Evolutionary conservation across 257 asterid genomes (phyloP), one percentile per base, ranked within the genome.

Genomic region (Scutellaria minor): DNA sequence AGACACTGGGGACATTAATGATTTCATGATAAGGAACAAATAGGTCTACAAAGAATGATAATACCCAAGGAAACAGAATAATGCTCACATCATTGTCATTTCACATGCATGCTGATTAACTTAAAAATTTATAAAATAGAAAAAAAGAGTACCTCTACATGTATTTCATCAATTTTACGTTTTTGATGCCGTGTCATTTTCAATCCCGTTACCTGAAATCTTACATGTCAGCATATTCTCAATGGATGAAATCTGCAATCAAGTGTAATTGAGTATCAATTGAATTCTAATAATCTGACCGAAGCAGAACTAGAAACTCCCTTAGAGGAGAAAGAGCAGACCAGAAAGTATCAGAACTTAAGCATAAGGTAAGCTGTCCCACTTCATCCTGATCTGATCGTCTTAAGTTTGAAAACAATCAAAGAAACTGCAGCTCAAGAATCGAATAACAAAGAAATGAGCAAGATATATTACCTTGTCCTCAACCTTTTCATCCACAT

Each of bases 101-200:
- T 50, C 57, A n/a, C 37, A 46, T 68, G 74, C 73, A 61, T 61
- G 39, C 54, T 24, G 40, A 24, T 44, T 55, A 12, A 22, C 27
- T 2, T 12, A 69, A 10, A 45, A 7, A 45, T 9, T 31, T 56
- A 10, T 57, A 62, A 46, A 68, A 54, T 50, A 10, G 18, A 24
- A 47, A 56, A 45, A 60, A 72, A 48, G 39, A 53, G 53, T 82
- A 94, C 97, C 99, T 94, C 99, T 18, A 91, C 91, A 75, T 94
- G 99, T 44, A 96, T 94, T 83, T 94, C 99, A 50, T 94, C 99
- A 68, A 94, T 94, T 87, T 94, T 94, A 54, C 99, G 97, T 59
- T 91, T 94, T 76, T 94, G 99, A 80, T 94, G 99, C 12, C 97
- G 90, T 1, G 99, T 94, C 99, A 94, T 94, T 84, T 94, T 91